A percentile compares a stretch with the other conserved stretches of the same genome.
Conservation (phyloP, 2,329 filamentous ascomycete genomes). For the Incumbomyces delicatus region DNA sequence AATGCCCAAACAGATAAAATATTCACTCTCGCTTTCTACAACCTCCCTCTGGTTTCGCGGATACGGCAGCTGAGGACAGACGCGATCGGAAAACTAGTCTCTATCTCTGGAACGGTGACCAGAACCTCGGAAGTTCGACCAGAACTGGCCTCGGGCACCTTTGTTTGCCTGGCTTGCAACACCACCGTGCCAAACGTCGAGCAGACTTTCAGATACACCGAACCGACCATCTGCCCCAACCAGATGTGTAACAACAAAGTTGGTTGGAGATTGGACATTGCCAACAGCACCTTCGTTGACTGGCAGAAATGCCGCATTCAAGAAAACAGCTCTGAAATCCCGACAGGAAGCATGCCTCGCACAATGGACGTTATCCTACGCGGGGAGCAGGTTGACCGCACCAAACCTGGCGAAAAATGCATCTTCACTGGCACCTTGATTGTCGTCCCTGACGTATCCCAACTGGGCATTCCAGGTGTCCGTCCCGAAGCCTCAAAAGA, state of each 20-base stretch:
- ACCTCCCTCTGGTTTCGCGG: conserved; percentile 75
- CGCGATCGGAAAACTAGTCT: conserved; percentile 86
- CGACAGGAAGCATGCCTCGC: conserved; percentile 94
- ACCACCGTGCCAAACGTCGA: conserved; percentile 81
- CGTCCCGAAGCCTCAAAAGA: conserved; percentile 77
- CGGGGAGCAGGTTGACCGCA: conserved; percentile 93
- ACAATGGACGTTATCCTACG: conserved; percentile 96
- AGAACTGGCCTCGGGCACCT: conserved; percentile 84
- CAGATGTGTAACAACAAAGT: conserved; percentile 73
- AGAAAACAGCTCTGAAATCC: conserved; percentile 96
- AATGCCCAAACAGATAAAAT: conserved; percentile 97
- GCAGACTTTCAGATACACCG: conserved; percentile 94
- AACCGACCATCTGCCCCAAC: conserved; percentile 93
- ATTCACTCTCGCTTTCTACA: conserved; percentile 88
- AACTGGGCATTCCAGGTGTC: conserved; percentile 79
- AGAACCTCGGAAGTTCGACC: conserved; percentile 94
- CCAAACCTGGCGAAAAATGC: conserved; percentile 96
- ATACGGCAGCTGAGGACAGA: conserved; percentile 76
- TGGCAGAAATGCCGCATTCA: conserved; percentile 99
- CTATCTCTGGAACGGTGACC: conserved; percentile 93
- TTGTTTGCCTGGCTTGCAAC: conserved; percentile 80
- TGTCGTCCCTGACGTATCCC: conserved; percentile 92
- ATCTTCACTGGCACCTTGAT: conserved; percentile 95
- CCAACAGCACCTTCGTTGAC: conserved; percentile 94
- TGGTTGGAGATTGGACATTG: conserved; percentile 94